Base-by-base conservation (phyloP, 305 asterid species). In the Plantago coronopus region DNA sequence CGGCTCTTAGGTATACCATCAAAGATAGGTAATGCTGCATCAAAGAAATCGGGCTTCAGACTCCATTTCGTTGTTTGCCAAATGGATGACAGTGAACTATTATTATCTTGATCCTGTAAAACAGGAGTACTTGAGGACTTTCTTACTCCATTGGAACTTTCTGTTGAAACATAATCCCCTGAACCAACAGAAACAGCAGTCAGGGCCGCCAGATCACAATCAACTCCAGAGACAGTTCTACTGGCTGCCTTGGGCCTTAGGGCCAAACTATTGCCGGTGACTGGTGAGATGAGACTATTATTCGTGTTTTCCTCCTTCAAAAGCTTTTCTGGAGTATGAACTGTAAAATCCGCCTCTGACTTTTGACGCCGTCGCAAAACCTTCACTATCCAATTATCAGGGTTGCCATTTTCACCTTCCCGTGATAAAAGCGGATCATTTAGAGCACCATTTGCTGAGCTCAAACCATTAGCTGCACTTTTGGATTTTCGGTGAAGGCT, bases 1-100 rank as follows among this genome's bases (percentile, higher is more conserved):
- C 87, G 76, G 69, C 80, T 79, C 69, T 77, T 87, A n/a, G 86
- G 82, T 38, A 91, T 73, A 68, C 96, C 89, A 70, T 88, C 95
- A 64, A 91, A 88, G 78, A 90, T 83, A 9, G 97, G 93, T 58
- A 85, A 79, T 70, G 90, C 86, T 34, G 96, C 80, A 61, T 84
- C 69, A 9, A 94, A 88, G 58, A 88, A 78, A 72, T 86, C 96
- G 37, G 95, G 75, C 80, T 80, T 88, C 78, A 86, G 62, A 67
- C 74, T 81, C 95, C 94, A 87, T 69, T 77, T 86, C 8, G 94
- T 67, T 6, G 85, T 55, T 15, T 81, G 54, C 90, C 91, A 85
- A 15, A 84, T 54, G 40, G 91, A 84, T 66, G 87, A 77, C 68
- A 81, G 48, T 5, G 87, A 0, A 2, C 86, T 67, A 63, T 67